Conservation (phyloP, 176 grass and related monocot species). For the Paspalum notatum region DNA sequence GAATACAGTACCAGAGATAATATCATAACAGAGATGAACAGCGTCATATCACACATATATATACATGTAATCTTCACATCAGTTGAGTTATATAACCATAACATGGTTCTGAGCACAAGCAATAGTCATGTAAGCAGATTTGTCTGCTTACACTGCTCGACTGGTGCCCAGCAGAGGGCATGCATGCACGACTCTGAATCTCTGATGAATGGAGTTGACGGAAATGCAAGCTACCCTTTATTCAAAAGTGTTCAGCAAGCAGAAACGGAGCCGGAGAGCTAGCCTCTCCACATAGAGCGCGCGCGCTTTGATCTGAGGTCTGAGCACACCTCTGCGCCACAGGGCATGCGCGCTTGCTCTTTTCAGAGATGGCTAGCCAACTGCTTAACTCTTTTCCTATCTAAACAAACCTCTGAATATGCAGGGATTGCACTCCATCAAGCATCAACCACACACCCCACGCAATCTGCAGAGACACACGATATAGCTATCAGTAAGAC, state of each 20-base stretch:
- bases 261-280: neutral
- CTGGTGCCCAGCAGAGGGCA: neutral
- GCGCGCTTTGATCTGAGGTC: constrained; percentile 4
- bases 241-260: neutral
- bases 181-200: neutral
- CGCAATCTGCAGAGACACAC: neutral
- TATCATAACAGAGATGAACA: neutral
- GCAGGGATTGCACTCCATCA: neutral
- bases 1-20: neutral
- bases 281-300: too few relatives aligned
- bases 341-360: neutral
- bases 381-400: too few relatives aligned
- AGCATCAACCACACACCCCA: too few relatives aligned
- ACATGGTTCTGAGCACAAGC: constrained; percentile 12
- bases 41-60: neutral
- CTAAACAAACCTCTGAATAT: neutral
- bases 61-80: neutral
- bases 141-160: constrained; percentile 19
- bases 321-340: neutral
- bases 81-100: too few relatives aligned
- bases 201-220: neutral
- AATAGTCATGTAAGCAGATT: too few relatives aligned
- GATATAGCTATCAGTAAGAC: neutral
- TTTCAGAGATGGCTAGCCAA: constrained; percentile 10
- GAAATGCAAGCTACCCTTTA: neutral